These are phyloP conservation scores for Jaenimonas drosophilae DNA, from an alignment of 208 protist species.

Conservation along the genomic window DNA sequence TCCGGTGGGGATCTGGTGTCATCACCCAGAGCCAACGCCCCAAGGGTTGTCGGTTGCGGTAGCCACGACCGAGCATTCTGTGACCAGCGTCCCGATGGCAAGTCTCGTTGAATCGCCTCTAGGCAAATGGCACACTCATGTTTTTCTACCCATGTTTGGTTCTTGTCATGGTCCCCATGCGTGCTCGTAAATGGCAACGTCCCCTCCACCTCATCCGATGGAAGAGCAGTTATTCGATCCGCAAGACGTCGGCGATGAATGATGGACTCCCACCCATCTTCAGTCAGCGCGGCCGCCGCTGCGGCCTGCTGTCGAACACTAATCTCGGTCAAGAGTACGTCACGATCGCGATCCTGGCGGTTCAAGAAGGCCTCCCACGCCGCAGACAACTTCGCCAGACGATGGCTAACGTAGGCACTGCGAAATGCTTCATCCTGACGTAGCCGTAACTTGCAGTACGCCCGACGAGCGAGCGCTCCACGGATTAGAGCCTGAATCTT, in stretches of 20 bases:
- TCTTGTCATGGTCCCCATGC: no score
- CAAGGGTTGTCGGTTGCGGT: no score
- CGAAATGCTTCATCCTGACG: slow-evolving; percentile 39
- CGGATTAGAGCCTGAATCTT: slow-evolving; percentile 62
- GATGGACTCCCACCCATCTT: slow-evolving; percentile 35
- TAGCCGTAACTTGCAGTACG: slow-evolving; percentile 42
- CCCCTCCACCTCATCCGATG: no score
- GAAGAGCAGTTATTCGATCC: background rate
- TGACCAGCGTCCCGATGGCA: no score
- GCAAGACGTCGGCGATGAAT: slow-evolving; percentile 5
- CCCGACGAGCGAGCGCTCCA: slow-evolving; percentile 42
- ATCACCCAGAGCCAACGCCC: no score
- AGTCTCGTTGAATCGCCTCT: slow-evolving; percentile 23
- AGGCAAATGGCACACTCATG: slow-evolving; percentile 46
- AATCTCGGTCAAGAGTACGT: slow-evolving; percentile 21
- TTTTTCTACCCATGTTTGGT: background rate
- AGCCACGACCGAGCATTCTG: no score
- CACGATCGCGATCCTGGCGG: slow-evolving; percentile 20
- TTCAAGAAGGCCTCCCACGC: slow-evolving; percentile 42
- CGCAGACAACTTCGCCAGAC: slow-evolving; percentile 44
- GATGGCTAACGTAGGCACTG: slow-evolving; percentile 38
- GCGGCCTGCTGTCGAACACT: slow-evolving; percentile 39
- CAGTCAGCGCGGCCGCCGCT: slow-evolving; percentile 31
- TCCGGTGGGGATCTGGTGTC: no score
- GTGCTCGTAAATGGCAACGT: no score